phyloP scores from a whole-genome alignment of 2,329 filamentous ascomycete species.

The Botrytis deweyae region DNA sequence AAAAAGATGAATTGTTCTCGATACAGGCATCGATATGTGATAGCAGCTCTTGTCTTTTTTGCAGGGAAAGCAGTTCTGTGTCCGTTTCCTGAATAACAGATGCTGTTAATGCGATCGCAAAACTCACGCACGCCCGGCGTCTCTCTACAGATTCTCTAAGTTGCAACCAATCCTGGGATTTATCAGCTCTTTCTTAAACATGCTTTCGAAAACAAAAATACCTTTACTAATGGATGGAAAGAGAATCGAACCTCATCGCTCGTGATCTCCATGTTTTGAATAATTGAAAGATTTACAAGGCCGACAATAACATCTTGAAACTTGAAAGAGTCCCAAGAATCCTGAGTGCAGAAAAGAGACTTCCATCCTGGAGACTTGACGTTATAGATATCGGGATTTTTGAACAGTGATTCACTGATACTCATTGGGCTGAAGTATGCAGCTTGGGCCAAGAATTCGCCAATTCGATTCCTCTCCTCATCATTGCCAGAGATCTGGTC shows the following conservation, averaged over 20 bases:
- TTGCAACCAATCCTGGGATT: constrained; percentile 10
- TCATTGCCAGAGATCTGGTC: constrained; percentile 25
- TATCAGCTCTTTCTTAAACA: constrained; percentile 4
- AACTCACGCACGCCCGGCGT: background rate
- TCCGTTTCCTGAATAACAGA: constrained; percentile 5
- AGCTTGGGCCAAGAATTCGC: constrained; percentile 29
- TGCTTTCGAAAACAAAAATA: constrained; percentile 19
- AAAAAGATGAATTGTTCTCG: constrained; percentile 3
- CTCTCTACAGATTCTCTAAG: background rate
- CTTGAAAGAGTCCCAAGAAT: constrained; percentile 28
- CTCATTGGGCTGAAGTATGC: constrained; percentile 29
- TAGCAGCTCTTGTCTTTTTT: constrained; percentile 15
- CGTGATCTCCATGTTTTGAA: constrained; percentile 24
- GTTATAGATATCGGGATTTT: background rate
- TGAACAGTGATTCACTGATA: constrained; percentile 20
- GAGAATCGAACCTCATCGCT: constrained; percentile 24
- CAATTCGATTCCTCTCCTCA: constrained; percentile 12
- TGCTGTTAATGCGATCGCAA: background rate
- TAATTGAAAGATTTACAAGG: constrained; percentile 29
- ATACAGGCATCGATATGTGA: constrained; percentile 18
- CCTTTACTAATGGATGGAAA: constrained; percentile 31
- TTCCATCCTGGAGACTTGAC: background rate
- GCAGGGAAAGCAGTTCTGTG: background rate
- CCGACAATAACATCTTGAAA: constrained; percentile 27
- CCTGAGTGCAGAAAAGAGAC: constrained; percentile 4